These are phyloP conservation scores for Nidula niveotomentosa DNA, from an alignment of 1,284 basidiomycete species.

Conservation along the genomic window DNA sequence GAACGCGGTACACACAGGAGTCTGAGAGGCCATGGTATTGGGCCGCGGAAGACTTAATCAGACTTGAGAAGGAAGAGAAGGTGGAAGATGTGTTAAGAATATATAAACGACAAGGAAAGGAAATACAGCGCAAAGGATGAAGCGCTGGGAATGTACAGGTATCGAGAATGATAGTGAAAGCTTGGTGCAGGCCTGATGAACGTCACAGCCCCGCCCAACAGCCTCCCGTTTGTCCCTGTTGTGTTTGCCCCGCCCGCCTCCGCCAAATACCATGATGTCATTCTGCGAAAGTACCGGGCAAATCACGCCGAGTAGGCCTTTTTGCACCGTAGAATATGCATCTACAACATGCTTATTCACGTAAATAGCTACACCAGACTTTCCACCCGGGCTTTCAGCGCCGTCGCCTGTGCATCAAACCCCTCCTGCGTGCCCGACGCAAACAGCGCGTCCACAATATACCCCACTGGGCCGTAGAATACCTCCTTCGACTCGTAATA, in stretches of 20 bases:
- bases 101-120: background rate
- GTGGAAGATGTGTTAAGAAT: constrained; percentile 11
- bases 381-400: constrained; percentile 21
- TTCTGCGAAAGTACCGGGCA: background rate
- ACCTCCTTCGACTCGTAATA: constrained; percentile 27
- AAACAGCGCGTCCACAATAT: constrained; percentile 15
- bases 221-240: constrained; percentile 13
- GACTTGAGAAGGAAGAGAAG: constrained; percentile 10
- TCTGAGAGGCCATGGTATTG: constrained; percentile 42
- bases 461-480: constrained; percentile 17
- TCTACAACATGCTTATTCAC: too few species aligned
- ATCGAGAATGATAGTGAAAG: too few species aligned
- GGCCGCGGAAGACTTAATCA: background rate
- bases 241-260: background rate
- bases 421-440: constrained; percentile 18
- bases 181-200: too few species aligned
- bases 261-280: constrained; percentile 13
- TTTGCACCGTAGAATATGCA: too few species aligned
- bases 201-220: constrained; percentile 6
- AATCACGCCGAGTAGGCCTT: too few species aligned
- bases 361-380: constrained; percentile 1
- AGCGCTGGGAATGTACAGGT: background rate
- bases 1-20: constrained; percentile 38
- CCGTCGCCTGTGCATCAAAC: constrained; percentile 21
- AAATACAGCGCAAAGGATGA: constrained; percentile 5